Percentiles rank a stretch among this genome's conserved stretches.
phyloP scores from a whole-genome alignment of 2,329 filamentous ascomycete species.

The Fonsecaea erecta region DNA sequence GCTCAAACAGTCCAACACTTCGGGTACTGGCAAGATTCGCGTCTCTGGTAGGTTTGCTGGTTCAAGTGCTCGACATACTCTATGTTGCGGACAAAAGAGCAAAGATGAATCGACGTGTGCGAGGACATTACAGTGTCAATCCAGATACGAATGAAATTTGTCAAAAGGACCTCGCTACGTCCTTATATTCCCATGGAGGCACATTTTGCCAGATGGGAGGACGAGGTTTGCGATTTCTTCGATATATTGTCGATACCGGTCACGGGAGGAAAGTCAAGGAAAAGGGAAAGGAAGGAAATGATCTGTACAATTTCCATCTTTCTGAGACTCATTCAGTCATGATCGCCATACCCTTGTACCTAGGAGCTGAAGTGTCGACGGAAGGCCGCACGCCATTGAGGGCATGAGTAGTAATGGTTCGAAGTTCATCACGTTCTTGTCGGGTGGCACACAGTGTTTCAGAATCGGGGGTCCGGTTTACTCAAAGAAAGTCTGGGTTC shows the following conservation, averaged over 20 bases:
- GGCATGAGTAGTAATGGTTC: conserved; percentile 32
- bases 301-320: background rate
- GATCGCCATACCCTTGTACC: no score
- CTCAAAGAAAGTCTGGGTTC: conserved; percentile 32
- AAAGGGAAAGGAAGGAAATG: background rate
- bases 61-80: no score
- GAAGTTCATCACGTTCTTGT: conserved; percentile 30
- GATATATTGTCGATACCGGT: background rate
- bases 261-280: background rate
- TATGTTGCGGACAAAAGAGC: no score
- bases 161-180: no score
- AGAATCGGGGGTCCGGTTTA: conserved; percentile 31
- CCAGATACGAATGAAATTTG: no score
- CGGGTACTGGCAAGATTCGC: conserved; percentile 74
- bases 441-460: conserved; percentile 26
- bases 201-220: no score
- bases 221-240: background rate
- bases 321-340: background rate
- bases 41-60: no score
- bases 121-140: no score
- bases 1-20: conserved; percentile 81
- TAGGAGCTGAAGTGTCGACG: no score
- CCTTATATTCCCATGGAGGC: no score
- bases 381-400: conserved; percentile 28
- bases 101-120: no score